Evolutionary conservation across 257 asterid species (phyloP), one percentile per base, ranked within the genome.

Genomic region (Vinca minor): DNA sequence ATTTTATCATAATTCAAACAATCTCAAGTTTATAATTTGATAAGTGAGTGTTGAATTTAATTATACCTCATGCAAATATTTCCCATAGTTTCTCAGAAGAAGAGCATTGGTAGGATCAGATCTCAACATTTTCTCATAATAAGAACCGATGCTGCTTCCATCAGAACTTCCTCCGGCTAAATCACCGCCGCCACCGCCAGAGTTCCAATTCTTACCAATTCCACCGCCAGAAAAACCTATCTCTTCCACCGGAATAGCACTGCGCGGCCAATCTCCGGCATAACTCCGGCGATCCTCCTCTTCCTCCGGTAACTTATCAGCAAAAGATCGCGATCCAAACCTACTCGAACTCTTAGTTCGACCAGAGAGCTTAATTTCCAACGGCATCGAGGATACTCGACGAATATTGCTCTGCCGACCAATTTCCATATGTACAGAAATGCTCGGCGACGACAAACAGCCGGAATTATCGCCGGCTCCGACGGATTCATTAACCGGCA

Each of bases 41-140:
- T 62, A 60, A 20, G 1, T 38, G 35, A 62, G 21, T 2, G 42
- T 61, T 8, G 26, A 21, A 8, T 13, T 44, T 47, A 45, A 48
- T 3, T 29, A 25, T 82, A 88, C 96, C 91, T 86, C 84, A 46
- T 89, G 94, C 81, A 89, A 75, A 77, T 78, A 86, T 60, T 75
- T 81, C 62, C 77, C 96, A 67, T 89, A 89, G 73, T 89, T 89
- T 66, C 86, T 75, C 67, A 89, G 73, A 1, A 89, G 70, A 61
- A 89, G 76, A 45, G 87, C 55, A 71, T 86, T 78, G 0, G 70
- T 68, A 1, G 91, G 90, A 58, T 89, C 69, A n/a, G 78, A 70
- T 61, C 67, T 81, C 4, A 89, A 48, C 87, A 86, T 78, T 42
- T 80, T 74, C 50, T 73, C 49, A 55, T 84, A 89, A 74, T 86